A percentile compares a stretch with the other conserved stretches of the same genome.
Conservation (phyloP, 768 basidiomycete species). For the Mycena crocata region DNA sequence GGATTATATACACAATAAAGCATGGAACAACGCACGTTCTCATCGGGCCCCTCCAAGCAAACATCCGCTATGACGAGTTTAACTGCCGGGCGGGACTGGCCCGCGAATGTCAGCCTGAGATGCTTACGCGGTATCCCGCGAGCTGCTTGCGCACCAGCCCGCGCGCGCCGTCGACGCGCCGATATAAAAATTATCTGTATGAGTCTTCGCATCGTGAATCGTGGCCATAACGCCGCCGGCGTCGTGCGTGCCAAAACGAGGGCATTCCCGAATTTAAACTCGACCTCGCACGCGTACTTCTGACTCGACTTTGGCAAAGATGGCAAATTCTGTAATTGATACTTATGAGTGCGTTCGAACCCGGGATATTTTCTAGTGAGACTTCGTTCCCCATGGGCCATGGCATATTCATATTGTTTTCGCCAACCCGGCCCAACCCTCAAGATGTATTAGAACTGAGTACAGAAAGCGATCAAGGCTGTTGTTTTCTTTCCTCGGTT, state of each 20-base stretch:
- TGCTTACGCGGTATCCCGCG: no score
- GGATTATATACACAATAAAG: neutral
- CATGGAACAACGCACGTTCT: conserved; percentile 43
- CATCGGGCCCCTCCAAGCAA: conserved; percentile 51
- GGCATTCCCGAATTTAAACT: conserved; percentile 34
- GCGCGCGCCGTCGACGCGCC: conserved; percentile 37
- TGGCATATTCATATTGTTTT: no score
- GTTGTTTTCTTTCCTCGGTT: no score
- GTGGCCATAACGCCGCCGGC: conserved; percentile 32
- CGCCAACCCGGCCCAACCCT: no score
- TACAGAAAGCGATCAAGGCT: no score
- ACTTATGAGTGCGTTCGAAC: no score
- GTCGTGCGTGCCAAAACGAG: conserved; percentile 33
- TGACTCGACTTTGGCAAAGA: no score
- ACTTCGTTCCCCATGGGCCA: no score
- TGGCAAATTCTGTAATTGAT: no score
- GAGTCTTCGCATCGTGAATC: conserved; percentile 23
- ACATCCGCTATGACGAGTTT: conserved; percentile 47
- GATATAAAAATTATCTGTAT: conserved; percentile 25
- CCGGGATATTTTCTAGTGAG: no score
- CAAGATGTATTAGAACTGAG: no score
- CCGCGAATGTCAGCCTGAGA: conserved; percentile 38
- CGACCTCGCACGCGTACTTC: conserved; percentile 33
- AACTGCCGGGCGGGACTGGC: conserved; percentile 41
- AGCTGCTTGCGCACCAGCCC: conserved; percentile 38